Percentiles rank a stretch among this genome's conserved stretches.
Evolutionary conservation across 176 grass and related monocot species (phyloP).

Genomic region (Melocanna baccifera): DNA sequence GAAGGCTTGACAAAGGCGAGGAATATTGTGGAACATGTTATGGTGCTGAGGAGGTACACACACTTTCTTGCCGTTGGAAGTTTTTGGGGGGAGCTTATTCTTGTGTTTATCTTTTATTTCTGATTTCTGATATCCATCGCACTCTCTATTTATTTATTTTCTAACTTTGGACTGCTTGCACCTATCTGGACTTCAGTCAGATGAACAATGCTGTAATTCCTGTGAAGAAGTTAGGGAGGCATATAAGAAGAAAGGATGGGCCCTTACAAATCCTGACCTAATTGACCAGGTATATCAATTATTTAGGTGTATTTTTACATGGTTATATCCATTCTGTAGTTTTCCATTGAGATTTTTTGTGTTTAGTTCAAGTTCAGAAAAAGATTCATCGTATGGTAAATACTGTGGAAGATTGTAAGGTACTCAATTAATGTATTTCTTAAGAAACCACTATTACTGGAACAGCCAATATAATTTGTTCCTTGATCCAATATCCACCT

Average conservation of each 20-base stretch:
- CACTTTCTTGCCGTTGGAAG: background rate
- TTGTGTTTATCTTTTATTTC: background rate
- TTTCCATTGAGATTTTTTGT: constrained; percentile 1
- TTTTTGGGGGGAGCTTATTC: background rate
- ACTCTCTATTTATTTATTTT: constrained; percentile 8
- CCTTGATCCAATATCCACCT: background rate
- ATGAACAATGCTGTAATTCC: constrained; percentile 96
- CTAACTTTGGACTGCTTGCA: constrained; percentile 8
- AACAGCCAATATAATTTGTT: background rate
- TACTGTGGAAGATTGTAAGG: background rate
- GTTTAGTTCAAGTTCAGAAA: background rate
- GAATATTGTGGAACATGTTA: constrained; percentile 96
- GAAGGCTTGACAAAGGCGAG: constrained; percentile 82
- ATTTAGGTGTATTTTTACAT: constrained; percentile 13
- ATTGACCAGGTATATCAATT: constrained; percentile 82
- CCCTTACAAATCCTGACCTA: constrained; percentile 73
- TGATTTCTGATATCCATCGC: background rate
- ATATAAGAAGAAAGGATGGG: constrained; percentile 97
- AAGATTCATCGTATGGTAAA: background rate
- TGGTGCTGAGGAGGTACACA: constrained; percentile 74
- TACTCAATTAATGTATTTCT: background rate
- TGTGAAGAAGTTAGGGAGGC: constrained; percentile 96
- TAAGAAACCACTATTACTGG: background rate
- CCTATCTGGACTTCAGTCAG: constrained; percentile 51
- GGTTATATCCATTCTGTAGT: background rate